Conservation (phyloP, 345 rosid genomes). For the Kandelia obovata region DNA sequence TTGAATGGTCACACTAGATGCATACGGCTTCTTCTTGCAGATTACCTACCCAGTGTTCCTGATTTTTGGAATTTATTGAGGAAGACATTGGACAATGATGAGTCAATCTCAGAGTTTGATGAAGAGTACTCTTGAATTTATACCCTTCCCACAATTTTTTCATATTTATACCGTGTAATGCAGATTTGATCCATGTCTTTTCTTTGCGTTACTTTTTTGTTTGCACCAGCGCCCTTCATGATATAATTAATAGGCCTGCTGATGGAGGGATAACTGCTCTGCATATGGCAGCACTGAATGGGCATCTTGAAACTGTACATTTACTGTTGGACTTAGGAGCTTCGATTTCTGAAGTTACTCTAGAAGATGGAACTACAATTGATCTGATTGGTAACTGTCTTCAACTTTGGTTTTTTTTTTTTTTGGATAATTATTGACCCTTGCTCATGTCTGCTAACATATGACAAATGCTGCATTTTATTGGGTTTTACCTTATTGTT, state of each 20-base stretch:
- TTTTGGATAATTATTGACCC: neutral
- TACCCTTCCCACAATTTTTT: neutral
- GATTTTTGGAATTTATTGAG: constrained; percentile 48
- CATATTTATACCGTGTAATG: neutral
- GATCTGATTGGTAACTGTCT: constrained; percentile 73
- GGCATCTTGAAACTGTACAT: constrained; percentile 75
- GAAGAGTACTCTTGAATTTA: constrained; percentile 36
- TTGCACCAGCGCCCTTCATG: constrained; percentile 51
- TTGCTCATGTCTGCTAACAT: constrained; percentile 3
- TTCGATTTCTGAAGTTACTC: constrained; percentile 63
- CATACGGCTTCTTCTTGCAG: constrained; percentile 83
- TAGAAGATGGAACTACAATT: constrained; percentile 88
- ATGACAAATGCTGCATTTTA: neutral
- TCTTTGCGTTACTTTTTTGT: constrained; percentile 9
- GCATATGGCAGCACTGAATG: constrained; percentile 92
- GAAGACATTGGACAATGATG: constrained; percentile 29
- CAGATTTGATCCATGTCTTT: constrained; percentile 3
- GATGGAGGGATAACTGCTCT: constrained; percentile 96
- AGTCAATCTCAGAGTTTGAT: constrained; percentile 51
- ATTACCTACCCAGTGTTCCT: constrained; percentile 71
- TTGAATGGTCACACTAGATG: constrained; percentile 86
- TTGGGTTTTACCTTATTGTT: neutral
- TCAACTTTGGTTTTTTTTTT: neutral
- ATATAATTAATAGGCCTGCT: constrained; percentile 72
- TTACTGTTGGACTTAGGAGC: constrained; percentile 91